These are phyloP conservation scores for Penicillium sp. DNA, from an alignment of 2,329 filamentous ascomycete species.

Conservation along the genomic window DNA sequence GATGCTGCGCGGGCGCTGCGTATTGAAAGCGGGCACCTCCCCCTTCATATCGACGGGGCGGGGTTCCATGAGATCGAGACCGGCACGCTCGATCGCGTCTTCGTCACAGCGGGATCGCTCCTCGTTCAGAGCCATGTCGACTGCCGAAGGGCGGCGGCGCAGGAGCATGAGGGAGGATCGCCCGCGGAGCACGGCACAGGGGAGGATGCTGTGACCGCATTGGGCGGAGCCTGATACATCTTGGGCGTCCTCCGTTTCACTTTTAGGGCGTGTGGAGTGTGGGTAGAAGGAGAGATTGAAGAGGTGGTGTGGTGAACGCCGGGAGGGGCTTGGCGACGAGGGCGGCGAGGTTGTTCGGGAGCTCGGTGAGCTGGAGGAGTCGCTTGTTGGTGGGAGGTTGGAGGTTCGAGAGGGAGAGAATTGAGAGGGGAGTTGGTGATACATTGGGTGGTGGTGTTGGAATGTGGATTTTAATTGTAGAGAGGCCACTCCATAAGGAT, in stretches of 20 bases:
- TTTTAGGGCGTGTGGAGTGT: constrained; percentile 1
- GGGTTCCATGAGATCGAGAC: constrained; percentile 46
- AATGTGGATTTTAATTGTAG: not conserved
- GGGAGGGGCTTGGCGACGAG: constrained; percentile 13
- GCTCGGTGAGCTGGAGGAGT: constrained; percentile 20
- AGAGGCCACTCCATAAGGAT: not conserved
- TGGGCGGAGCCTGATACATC: not conserved
- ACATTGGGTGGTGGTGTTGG: constrained; percentile 17
- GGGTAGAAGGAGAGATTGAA: constrained; percentile 25
- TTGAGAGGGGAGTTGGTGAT: constrained; percentile 21
- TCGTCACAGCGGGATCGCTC: constrained; percentile 41
- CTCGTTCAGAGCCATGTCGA: constrained; percentile 45
- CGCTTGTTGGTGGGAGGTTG: constrained; percentile 15
- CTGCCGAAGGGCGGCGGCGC: constrained; percentile 43
- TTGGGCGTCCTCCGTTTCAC: not conserved
- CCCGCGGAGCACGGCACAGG: constrained; percentile 29
- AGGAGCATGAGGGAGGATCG: constrained; percentile 33
- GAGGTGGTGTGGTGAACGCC: constrained; percentile 15
- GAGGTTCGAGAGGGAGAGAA: constrained; percentile 25
- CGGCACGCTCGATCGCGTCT: constrained; percentile 41
- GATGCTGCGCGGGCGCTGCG: not conserved
- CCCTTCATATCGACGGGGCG: constrained; percentile 38
- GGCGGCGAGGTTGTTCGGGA: constrained; percentile 29
- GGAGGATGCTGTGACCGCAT: constrained; percentile 22
- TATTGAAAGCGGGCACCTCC: constrained; percentile 4